Base-by-base conservation (phyloP, 2,329 filamentous ascomycete species). In the Phoma sp. region DNA sequence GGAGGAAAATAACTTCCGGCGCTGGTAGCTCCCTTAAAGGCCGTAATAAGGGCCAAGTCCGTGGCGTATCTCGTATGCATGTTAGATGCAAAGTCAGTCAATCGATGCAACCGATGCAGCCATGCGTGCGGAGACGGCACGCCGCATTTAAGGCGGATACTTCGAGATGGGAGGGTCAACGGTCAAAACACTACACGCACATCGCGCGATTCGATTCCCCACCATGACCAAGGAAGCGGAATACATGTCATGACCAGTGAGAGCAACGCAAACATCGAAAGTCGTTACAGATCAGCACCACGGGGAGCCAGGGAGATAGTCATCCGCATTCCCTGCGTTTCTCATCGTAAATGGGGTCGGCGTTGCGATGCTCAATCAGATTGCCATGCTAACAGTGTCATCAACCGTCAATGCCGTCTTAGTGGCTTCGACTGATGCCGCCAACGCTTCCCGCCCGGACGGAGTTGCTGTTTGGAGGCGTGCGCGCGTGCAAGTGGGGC, bases 401-500 rank as follows among this genome's bases (percentile, higher is more conserved):
- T 5, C 9, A 23, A 4, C 4, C 34, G 20, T 38, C 3, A 1
- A 20, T 2, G 25, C 17, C 5, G 7, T 10, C 1, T 38, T 17
- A 9, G 23, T 25, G 30, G 11, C 20, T 18, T 48, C 21, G 45
- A 39, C 20, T 17, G 51, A 53, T n/a, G n/a, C n/a, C n/a, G n/a
- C n/a, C n/a, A n/a, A n/a, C n/a, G n/a, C n/a, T n/a, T n/a, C n/a
- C 30, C 38, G 30, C 37, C 23, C 25, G 42, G 20, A 42, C 28
- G 18, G 48, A 15, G 26, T 28, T 33, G 48, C 33, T 39, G 17
- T 29, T 26, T 36, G 28, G 11, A 25, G 21, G 38, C 46, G 21
- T 28, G 48, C 48, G 15, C 38, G 47, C 47, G 39, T 51, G 48
- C 26, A 7, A 50, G 43, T 43, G 43, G 50, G 47, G 37, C 26